A percentile compares a stretch with the other conserved stretches of the same genome.
Evolutionary conservation across 2,329 filamentous ascomycete genomes (phyloP).

Genomic region (Cercospora berteroae): DNA sequence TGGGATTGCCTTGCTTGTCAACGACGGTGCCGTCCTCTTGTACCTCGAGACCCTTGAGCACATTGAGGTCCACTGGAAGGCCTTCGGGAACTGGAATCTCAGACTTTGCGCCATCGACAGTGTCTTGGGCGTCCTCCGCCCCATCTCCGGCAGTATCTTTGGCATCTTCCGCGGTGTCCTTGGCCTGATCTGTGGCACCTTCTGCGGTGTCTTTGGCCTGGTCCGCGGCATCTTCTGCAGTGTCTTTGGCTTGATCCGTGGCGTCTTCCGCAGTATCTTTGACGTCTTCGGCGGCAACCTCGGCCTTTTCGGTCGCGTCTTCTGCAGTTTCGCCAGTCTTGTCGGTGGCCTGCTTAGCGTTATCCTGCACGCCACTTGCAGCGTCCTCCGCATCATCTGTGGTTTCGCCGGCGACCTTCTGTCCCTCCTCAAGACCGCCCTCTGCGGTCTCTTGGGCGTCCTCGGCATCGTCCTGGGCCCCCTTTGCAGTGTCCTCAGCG

Average conservation of each 20-base stretch:
- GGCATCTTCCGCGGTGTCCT: conserved; percentile 26
- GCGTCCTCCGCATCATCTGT: conserved; percentile 35
- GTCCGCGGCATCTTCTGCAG: conserved; percentile 31
- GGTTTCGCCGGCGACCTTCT: conserved; percentile 36
- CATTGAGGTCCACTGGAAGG: conserved; percentile 45
- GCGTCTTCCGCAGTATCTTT: conserved; percentile 28
- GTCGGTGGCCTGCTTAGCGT: conserved; percentile 31
- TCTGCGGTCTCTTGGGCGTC: conserved; percentile 35
- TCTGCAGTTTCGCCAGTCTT: conserved; percentile 27
- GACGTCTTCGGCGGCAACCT: conserved; percentile 32
- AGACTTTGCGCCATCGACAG: conserved; percentile 34
- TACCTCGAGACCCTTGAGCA: conserved; percentile 53
- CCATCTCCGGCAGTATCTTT: conserved; percentile 32
- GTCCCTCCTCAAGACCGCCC: conserved; percentile 34
- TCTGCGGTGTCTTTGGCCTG: conserved; percentile 27
- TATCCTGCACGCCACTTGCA: conserved; percentile 8
- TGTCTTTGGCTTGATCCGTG: conserved; percentile 28
- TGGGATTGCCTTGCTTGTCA: conserved; percentile 50
- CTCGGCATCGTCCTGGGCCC: conserved; percentile 37
- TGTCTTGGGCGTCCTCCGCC: conserved; percentile 36
- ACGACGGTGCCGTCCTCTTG: conserved; percentile 55
- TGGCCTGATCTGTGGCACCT: conserved; percentile 29
- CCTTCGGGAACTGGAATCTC: conserved; percentile 39
- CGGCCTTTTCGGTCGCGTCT: conserved; percentile 29
- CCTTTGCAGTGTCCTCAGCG: conserved; percentile 37